These are phyloP conservation scores for Vigna mungo DNA, from an alignment of 306 rosid species.

Conservation along the genomic window DNA sequence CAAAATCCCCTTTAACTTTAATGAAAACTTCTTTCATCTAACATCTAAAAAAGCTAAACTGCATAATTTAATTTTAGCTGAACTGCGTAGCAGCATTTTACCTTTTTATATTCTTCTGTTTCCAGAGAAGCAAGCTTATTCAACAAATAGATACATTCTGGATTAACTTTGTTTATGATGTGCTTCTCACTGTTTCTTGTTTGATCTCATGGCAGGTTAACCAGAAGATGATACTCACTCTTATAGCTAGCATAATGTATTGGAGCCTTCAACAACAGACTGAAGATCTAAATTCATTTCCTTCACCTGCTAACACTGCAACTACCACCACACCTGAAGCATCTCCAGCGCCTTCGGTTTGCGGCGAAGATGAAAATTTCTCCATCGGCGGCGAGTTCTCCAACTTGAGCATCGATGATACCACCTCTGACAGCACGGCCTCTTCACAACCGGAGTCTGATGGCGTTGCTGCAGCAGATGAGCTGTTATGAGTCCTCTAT, in stretches of 20 bases:
- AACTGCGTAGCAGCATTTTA: too few species aligned
- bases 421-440: slow-evolving; percentile 77
- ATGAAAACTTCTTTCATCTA: not conserved
- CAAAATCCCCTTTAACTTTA: not conserved
- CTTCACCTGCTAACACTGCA: slow-evolving; percentile 56
- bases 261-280: slow-evolving; percentile 85
- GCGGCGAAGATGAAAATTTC: slow-evolving; percentile 78
- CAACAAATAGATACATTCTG: not conserved
- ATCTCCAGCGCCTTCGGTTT: slow-evolving; percentile 76
- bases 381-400: slow-evolving; percentile 76
- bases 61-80: not conserved
- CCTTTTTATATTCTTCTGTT: not conserved
- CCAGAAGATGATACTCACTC: slow-evolving; percentile 93
- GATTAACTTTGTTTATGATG: not conserved
- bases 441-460: slow-evolving; percentile 69
- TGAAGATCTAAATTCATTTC: slow-evolving; percentile 61
- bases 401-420: slow-evolving; percentile 75
- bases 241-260: slow-evolving; percentile 88
- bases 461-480: slow-evolving; percentile 42
- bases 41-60: not conserved
- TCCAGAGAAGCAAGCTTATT: not conserved
- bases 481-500: slow-evolving; percentile 10
- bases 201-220: slow-evolving; percentile 74
- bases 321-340: slow-evolving; percentile 58
- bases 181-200: not conserved